Evolutionary conservation across 140 eudicot species (phyloP).

Genomic region (Anethum foeniculum): DNA sequence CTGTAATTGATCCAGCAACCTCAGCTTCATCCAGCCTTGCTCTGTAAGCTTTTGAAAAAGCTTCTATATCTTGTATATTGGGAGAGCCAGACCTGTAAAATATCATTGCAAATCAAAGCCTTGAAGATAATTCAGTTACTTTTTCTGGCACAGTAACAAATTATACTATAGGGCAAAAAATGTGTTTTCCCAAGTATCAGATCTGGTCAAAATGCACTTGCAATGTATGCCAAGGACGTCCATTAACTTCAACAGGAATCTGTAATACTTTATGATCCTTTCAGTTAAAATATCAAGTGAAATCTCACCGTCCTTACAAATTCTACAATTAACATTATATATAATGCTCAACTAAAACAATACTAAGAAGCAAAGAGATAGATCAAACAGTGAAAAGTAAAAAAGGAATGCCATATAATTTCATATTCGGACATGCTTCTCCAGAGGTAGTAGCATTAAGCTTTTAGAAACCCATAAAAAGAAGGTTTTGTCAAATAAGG

Average conservation of each 20-base stretch:
- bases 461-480: not conserved
- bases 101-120: constrained; percentile 16
- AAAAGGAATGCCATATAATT: not conserved
- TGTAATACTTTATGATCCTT: not conserved
- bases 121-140: not conserved
- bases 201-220: not conserved
- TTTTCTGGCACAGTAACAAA: not conserved
- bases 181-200: not conserved
- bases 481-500: not conserved
- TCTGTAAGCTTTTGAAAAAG: constrained; percentile 57
- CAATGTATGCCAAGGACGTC: not conserved
- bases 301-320: not conserved
- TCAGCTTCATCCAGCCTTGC: constrained; percentile 62
- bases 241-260: not conserved
- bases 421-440: not conserved
- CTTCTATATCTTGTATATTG: constrained; percentile 69
- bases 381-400: not conserved
- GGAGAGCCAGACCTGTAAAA: constrained; percentile 85
- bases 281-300: not conserved
- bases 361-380: not conserved
- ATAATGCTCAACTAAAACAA: not conserved
- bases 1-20: constrained; percentile 56
- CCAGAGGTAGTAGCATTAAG: not conserved
- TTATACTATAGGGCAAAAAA: not conserved
- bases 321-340: not conserved